Evolutionary conservation across 192 early-diverging fungal genomes (phyloP), one percentile per base, ranked within the genome.

Genomic region (Coemansia interrupta): DNA sequence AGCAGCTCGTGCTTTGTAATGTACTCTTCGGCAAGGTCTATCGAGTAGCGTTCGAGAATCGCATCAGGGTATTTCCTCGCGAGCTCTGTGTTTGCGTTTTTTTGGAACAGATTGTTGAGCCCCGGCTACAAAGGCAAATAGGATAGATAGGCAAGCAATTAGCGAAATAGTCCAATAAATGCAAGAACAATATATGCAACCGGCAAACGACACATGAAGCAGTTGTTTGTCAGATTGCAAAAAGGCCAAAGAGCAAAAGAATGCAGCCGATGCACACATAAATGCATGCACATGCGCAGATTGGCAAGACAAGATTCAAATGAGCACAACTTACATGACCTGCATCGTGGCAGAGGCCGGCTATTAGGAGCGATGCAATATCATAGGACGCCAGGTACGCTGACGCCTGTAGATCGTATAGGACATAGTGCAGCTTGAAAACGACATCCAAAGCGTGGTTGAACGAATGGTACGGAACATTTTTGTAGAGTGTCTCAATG

Each of bases 381-480:
- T 94, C 92, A 8, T 85, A 73, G 20, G 81, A 61, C 8, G 85
- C 84, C 10, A 93, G 65, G 52, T 88, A 89, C 5, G 84, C 82
- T 1, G 80, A 73, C 0, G 88, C 83, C 32, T 82, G 85, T 64
- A 90, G 80, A 38, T 91, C 83, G 20, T 66, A 72, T 6, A 95
- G 71, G 63, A 92, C 85, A 52, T 87, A 89, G 70, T 86, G 91
- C 7, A 94, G 80, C 57, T 93, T 88, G 41, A 86, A 83, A 1
- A 88, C 86, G 0, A 96, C 94, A 78, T 96, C 94, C 2, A 90
- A 83, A 13, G 92, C 92, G 60, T 96, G 94, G 66, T 87, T 88
- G 66, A 94, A 96, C 10, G 89, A 92, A 66, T 96, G 94, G 54
- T 96, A 96, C 5, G 89, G 90, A 50, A 90, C 92, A n/a, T 83